Evolutionary conservation across 2,329 filamentous ascomycete species (phyloP), one percentile per base, ranked within the genome.

Genomic region (Xylaria polymorpha): DNA sequence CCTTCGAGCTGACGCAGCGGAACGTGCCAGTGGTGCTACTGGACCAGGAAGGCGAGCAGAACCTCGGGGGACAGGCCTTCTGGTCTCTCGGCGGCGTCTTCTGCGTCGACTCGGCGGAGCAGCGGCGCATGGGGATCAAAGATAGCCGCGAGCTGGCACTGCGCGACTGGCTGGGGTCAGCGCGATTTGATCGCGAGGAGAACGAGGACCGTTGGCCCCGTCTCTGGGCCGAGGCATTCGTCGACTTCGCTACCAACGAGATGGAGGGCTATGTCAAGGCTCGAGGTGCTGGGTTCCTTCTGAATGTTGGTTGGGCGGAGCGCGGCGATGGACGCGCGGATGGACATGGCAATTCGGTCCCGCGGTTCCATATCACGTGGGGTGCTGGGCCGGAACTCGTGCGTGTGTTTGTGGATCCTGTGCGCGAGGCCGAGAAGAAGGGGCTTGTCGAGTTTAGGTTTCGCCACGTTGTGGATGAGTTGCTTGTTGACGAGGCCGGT

Each of bases 61-160:
- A 83, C 72, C 80, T 90, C 10, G 88, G 88, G 67, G 88, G 88
- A 2, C 88, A 90, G 77, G 88, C 88, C 7, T 90, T 89, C 75
- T 90, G 87, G 87, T 90, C 88, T 3, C 83, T 90, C 0, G 88
- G 88, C 41, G 88, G 88, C 43, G 76, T 90, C 32, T 90, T 90
- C 79, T 82, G 85, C 78, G 87, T 90, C 64, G 77, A 90, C 79
- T 88, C 86, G 9, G 74, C 83, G 9, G 81, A 85, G 70, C 88
- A 90, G 80, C 84, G 87, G 4, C 83, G 85, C 63, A 80, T 85
- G 77, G 88, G 88, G 72, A 87, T 90, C 79, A 82, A 82, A 70
- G 88, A 90, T 79, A 85, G 83, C 61, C 85, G 84, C 66, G 84
- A 84, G 72, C 82, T 90, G 20, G 88, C 88, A 3, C 77, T 87